These are phyloP conservation scores for Orbilia brochopaga DNA, from an alignment of 2,329 filamentous ascomycete genomes.

Conservation along the genomic window DNA sequence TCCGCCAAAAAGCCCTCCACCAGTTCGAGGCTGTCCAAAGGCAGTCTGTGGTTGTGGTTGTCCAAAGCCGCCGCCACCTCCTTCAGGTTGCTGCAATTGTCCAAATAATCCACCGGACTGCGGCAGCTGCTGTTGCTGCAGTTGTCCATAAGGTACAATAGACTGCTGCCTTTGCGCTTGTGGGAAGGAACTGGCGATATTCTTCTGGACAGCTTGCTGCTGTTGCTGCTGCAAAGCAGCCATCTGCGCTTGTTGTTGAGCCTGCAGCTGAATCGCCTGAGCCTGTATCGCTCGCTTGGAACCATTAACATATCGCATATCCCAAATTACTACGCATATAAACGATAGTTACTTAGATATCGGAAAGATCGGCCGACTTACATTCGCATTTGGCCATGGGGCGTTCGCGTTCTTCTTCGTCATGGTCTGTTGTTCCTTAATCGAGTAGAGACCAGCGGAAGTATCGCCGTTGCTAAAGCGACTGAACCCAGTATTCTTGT, in stretches of 20 bases:
- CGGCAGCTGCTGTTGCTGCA: neutral
- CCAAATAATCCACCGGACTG: neutral
- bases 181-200: too few relatives aligned
- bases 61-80: too few relatives aligned
- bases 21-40: conserved; percentile 15
- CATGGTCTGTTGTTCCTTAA: conserved; percentile 40
- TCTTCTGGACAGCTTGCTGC: neutral
- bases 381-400: conserved; percentile 21
- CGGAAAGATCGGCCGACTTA: too few relatives aligned
- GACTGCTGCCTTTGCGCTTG: too few relatives aligned
- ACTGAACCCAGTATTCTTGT: conserved; percentile 50
- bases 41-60: neutral
- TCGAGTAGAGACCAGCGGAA: conserved; percentile 39
- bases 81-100: too few relatives aligned
- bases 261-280: conserved; percentile 9
- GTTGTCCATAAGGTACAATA: conserved; percentile 7
- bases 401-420: conserved; percentile 32
- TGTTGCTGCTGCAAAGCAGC: neutral
- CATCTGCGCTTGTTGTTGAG: conserved; percentile 5
- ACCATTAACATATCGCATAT: too few relatives aligned
- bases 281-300: too few relatives aligned
- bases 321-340: too few relatives aligned
- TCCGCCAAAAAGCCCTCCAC: neutral
- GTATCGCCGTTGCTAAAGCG: conserved; percentile 3
- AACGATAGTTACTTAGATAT: too few relatives aligned